A percentile compares a stretch with the other conserved stretches of the same genome.
phyloP scores from a whole-genome alignment of 2,329 filamentous ascomycete species.

The Aspergillus pseudoterreus region DNA sequence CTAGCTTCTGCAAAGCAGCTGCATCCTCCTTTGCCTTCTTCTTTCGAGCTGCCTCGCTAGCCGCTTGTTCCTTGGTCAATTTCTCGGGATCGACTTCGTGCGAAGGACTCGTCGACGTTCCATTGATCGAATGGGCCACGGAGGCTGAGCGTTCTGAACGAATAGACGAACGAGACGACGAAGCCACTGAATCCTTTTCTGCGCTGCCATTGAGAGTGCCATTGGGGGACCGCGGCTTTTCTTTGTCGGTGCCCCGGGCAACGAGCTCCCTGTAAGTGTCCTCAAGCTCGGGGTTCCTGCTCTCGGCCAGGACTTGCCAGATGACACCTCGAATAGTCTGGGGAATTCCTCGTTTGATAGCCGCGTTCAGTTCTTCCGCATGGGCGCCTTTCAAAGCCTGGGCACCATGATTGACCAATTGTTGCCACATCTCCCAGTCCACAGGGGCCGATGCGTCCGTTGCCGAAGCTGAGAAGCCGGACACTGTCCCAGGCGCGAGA shows the following conservation, averaged over 20 bases:
- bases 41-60: constrained; percentile 64
- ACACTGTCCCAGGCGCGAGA: constrained; percentile 79
- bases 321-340: constrained; percentile 96
- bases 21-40: constrained; percentile 77
- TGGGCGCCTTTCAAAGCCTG: constrained; percentile 83
- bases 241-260: constrained; percentile 75
- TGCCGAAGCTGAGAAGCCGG: constrained; percentile 70
- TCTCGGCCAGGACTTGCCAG: constrained; percentile 95
- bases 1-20: constrained; percentile 71
- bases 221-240: constrained; percentile 55
- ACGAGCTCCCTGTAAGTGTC: constrained; percentile 79
- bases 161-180: constrained; percentile 80
- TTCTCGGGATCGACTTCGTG: constrained; percentile 62
- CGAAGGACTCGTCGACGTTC: constrained; percentile 53
- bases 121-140: constrained; percentile 54
- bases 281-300: constrained; percentile 89
- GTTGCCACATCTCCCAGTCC: constrained; percentile 99
- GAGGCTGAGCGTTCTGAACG: constrained; percentile 71
- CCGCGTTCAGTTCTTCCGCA: constrained; percentile 81
- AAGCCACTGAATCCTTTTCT: constrained; percentile 60
- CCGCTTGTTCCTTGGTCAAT: constrained; percentile 62
- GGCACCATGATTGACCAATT: constrained; percentile 90
- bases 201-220: constrained; percentile 52
- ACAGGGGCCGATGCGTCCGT: constrained; percentile 66
- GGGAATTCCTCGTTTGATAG: constrained; percentile 90